A percentile compares a stretch with the other conserved stretches of the same genome.
These are phyloP conservation scores for Fraxinus angustifolia DNA, from an alignment of 305 asterid species.

Conservation along the genomic window DNA sequence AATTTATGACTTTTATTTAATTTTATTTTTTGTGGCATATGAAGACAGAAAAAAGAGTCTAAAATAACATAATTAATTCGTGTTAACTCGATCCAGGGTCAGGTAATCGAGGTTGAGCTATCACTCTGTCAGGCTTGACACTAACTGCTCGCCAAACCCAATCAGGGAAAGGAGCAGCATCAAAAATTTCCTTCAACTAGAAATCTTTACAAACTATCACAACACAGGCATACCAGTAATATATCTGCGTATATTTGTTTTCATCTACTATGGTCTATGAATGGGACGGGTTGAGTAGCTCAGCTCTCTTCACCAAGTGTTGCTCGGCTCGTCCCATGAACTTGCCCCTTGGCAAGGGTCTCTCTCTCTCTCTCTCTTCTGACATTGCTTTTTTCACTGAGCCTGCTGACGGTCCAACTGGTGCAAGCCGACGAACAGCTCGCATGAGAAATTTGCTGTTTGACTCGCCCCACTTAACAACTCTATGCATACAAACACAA, in stretches of 20 bases:
- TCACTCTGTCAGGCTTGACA: too few relatives aligned
- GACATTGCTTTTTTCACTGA: not conserved
- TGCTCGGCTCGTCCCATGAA: not conserved
- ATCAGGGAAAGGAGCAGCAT: too few relatives aligned
- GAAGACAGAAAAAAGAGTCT: too few relatives aligned
- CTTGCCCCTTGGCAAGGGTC: not conserved
- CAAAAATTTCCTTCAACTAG: too few relatives aligned
- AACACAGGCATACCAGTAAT: not conserved
- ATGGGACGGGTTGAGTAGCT: not conserved
- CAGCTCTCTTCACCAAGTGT: slow-evolving; percentile 1
- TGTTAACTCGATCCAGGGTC: too few relatives aligned
- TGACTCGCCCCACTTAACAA: not conserved
- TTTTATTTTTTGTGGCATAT: too few relatives aligned
- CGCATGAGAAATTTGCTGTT: not conserved
- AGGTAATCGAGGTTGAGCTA: too few relatives aligned
- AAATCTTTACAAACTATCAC: too few relatives aligned
- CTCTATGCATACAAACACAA: not conserved
- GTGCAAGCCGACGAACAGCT: not conserved
- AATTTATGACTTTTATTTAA: too few relatives aligned
- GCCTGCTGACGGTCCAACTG: not conserved
- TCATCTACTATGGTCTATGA: not conserved
- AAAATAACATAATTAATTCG: too few relatives aligned
- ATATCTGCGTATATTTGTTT: not conserved
- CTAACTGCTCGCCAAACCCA: too few relatives aligned
- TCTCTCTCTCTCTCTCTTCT: too few relatives aligned